These are phyloP conservation scores for Glycine tomentella DNA, from an alignment of 306 rosid species.

Conservation along the genomic window DNA sequence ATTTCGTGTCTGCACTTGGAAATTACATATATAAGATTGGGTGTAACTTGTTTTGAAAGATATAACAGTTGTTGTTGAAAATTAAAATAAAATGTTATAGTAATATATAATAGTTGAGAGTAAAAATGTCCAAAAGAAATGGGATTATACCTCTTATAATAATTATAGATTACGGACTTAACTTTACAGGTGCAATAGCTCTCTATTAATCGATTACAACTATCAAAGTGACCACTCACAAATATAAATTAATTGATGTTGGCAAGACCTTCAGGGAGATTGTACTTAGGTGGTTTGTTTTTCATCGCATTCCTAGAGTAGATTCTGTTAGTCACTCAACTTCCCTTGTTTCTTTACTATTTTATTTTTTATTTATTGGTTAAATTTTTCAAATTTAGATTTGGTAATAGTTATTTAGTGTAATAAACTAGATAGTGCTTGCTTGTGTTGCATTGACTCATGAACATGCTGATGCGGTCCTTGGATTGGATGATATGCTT, in stretches of 20 bases:
- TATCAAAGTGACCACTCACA: slow-evolving; percentile 59
- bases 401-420: too few relatives aligned
- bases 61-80: too few relatives aligned
- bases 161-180: slow-evolving; percentile 7
- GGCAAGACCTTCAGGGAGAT: slow-evolving; percentile 92
- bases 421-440: not conserved
- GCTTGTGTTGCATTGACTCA: slow-evolving; percentile 83
- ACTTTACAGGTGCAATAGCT: slow-evolving; percentile 75
- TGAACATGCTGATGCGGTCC: slow-evolving; percentile 95
- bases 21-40: too few relatives aligned
- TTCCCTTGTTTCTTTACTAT: not conserved
- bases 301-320: slow-evolving; percentile 72
- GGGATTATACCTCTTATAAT: too few relatives aligned
- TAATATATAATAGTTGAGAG: too few relatives aligned
- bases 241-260: slow-evolving; percentile 72
- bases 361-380: not conserved
- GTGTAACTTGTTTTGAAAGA: too few relatives aligned
- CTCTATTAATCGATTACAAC: slow-evolving; percentile 77
- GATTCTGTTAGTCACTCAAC: slow-evolving; percentile 71
- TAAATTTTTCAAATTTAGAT: not conserved
- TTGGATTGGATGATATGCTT: slow-evolving; percentile 90
- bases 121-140: too few relatives aligned
- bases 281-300: slow-evolving; percentile 85
- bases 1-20: too few relatives aligned
- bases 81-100: too few relatives aligned